These are phyloP conservation scores for Huntiella abstrusa DNA, from an alignment of 2,329 filamentous ascomycete species.

Conservation along the genomic window DNA sequence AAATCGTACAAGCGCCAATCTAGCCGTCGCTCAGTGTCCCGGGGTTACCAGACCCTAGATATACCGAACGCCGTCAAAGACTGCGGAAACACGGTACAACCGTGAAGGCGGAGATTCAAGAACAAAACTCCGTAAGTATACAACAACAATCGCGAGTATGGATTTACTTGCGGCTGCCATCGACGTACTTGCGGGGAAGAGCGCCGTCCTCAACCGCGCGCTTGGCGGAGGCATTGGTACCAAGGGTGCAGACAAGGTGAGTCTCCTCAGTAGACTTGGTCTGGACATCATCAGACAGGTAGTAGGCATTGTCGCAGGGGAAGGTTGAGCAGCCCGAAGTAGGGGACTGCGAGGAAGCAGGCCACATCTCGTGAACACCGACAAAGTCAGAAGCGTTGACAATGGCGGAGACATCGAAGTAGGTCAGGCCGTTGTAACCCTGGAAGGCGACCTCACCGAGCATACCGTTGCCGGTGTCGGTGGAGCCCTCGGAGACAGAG, in stretches of 20 bases:
- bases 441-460: conserved; percentile 32
- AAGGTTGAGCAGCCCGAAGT: conserved; percentile 32
- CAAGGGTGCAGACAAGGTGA: conserved; percentile 33
- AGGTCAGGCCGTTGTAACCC: conserved; percentile 29
- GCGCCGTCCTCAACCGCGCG: conserved; percentile 6
- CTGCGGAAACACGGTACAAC: background rate
- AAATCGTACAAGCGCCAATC: too few species aligned
- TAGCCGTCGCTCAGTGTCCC: too few species aligned
- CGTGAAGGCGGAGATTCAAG: too few species aligned
- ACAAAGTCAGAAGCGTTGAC: conserved; percentile 29
- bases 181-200: conserved; percentile 9
- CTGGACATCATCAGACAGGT: conserved; percentile 32
- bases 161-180: conserved; percentile 5
- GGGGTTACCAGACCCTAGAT: too few species aligned
- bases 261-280: conserved; percentile 31
- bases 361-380: conserved; percentile 37
- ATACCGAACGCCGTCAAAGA: background rate
- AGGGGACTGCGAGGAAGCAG: conserved; percentile 19
- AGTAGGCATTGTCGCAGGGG: conserved; percentile 37
- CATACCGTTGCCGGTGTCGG: conserved; percentile 26
- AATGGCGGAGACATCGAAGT: conserved; percentile 41
- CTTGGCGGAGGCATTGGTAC: conserved; percentile 14
- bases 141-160: too few species aligned
- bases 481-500: conserved; percentile 26
- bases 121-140: too few species aligned